These are phyloP conservation scores for Saccharomycopsis malanga DNA, from an alignment of 805 yeast species.

Conservation along the genomic window DNA sequence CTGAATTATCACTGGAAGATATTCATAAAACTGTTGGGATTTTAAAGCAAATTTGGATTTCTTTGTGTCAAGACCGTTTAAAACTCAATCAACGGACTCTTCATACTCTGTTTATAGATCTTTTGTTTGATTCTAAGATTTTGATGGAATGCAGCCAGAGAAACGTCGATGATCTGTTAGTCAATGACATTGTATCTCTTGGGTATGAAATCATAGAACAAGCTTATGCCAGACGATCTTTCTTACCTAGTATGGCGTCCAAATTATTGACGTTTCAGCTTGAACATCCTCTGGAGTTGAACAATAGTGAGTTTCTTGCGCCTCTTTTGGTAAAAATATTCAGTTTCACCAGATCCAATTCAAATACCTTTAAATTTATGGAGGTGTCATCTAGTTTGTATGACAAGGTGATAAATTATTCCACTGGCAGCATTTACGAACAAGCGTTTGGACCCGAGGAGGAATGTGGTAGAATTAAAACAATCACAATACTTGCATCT, in stretches of 20 bases:
- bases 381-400: constrained; percentile 45
- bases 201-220: constrained; percentile 40
- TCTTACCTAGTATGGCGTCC: constrained; percentile 53
- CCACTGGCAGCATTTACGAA: constrained; percentile 35
- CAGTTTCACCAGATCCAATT: constrained; percentile 45
- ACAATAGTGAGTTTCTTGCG: constrained; percentile 43
- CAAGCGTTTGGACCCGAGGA: constrained; percentile 54
- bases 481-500: constrained; percentile 40
- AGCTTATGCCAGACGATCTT: constrained; percentile 56
- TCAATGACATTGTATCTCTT: constrained; percentile 24
- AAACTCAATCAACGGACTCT: constrained; percentile 57
- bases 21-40: constrained; percentile 29
- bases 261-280: constrained; percentile 40
- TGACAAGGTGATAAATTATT: constrained; percentile 37
- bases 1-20: constrained; percentile 6
- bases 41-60: constrained; percentile 48
- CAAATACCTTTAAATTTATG: constrained; percentile 55
- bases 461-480: constrained; percentile 41
- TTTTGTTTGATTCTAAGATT: constrained; percentile 38
- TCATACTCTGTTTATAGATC: constrained; percentile 50
- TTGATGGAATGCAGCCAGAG: constrained; percentile 24
- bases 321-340: constrained; percentile 40
- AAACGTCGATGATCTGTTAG: background rate
- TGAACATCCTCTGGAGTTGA: constrained; percentile 30
- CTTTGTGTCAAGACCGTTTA: constrained; percentile 50